phyloP scores from a whole-genome alignment of 106 monocot species.

The Dendrobium chrysotoxum region DNA sequence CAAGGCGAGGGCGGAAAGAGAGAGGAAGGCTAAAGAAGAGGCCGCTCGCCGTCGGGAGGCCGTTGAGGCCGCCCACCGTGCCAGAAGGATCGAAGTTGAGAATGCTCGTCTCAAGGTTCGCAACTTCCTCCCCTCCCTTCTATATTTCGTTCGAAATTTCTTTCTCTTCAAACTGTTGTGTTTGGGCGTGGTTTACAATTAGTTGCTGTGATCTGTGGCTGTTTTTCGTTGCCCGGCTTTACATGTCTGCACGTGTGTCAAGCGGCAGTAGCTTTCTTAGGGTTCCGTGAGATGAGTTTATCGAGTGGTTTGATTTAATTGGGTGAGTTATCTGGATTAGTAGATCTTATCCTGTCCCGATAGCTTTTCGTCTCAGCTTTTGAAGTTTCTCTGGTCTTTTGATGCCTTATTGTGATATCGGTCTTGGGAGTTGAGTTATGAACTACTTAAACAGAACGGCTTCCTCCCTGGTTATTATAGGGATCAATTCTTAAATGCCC shows the following conservation, averaged over 20 bases:
- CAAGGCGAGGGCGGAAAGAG: slow-evolving; percentile 57
- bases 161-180: background rate
- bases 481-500: too few relatives aligned
- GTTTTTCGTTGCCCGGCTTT: background rate
- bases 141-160: background rate
- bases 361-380: background rate
- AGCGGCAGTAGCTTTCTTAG: background rate
- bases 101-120: slow-evolving; percentile 42
- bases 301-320: background rate
- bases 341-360: background rate
- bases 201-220: background rate
- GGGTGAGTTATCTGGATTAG: background rate
- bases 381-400: too few relatives aligned
- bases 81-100: slow-evolving; percentile 51
- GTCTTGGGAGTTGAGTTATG: too few relatives aligned
- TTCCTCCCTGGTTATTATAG: too few relatives aligned
- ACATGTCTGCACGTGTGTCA: background rate
- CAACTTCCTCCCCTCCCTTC: background rate
- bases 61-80: slow-evolving; percentile 56
- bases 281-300: background rate
- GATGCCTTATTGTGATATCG: too few relatives aligned
- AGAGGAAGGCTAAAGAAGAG: slow-evolving; percentile 77
- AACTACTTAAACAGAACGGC: too few relatives aligned
- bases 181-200: background rate
- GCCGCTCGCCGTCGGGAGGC: slow-evolving; percentile 69